A percentile compares a stretch with the other conserved stretches of the same genome.
Evolutionary conservation across 1,284 basidiomycete genomes (phyloP).

Genomic region (Marasmius fiardii): DNA sequence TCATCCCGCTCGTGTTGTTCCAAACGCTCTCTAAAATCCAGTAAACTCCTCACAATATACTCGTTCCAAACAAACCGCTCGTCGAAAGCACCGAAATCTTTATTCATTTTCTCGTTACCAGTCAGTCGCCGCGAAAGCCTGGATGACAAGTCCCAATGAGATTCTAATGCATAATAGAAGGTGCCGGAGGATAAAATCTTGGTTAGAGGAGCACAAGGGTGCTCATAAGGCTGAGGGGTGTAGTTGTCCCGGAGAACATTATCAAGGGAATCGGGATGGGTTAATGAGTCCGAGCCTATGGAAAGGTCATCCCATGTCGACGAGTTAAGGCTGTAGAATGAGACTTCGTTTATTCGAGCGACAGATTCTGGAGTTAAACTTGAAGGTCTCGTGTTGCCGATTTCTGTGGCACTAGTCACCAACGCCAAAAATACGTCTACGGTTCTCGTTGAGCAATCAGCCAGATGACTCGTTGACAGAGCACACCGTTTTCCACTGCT

Average conservation of each 20-base stretch:
- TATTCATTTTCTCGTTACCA: conserved; percentile 41
- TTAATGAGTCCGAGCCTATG: conserved; percentile 42
- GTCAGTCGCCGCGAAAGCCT: conserved; percentile 67
- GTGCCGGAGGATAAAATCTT: conserved; percentile 91
- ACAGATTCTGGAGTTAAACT: conserved; percentile 56
- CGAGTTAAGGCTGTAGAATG: conserved; percentile 71
- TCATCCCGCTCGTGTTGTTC: conserved; percentile 66
- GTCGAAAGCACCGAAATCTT: conserved; percentile 68
- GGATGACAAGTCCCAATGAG: conserved; percentile 88
- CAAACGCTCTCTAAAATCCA: conserved; percentile 78
- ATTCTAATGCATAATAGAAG: conserved; percentile 88
- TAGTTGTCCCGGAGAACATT: conserved; percentile 47
- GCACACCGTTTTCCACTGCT: conserved; percentile 62
- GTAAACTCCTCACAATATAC: conserved; percentile 74
- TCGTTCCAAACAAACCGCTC: conserved; percentile 88
- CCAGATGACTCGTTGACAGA: background rate
- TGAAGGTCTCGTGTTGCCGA: conserved; percentile 75
- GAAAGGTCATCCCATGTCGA: conserved; percentile 68
- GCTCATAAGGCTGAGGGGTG: conserved; percentile 63
- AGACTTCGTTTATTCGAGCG: conserved; percentile 75
- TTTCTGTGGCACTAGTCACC: conserved; percentile 69
- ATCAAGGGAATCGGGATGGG: conserved; percentile 52
- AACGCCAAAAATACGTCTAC: conserved; percentile 80
- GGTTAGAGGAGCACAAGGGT: conserved; percentile 86
- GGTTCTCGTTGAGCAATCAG: conserved; percentile 3